phyloP scores from a whole-genome alignment of 1,284 basidiomycete genomes.

The Microbotryum intermedium region DNA sequence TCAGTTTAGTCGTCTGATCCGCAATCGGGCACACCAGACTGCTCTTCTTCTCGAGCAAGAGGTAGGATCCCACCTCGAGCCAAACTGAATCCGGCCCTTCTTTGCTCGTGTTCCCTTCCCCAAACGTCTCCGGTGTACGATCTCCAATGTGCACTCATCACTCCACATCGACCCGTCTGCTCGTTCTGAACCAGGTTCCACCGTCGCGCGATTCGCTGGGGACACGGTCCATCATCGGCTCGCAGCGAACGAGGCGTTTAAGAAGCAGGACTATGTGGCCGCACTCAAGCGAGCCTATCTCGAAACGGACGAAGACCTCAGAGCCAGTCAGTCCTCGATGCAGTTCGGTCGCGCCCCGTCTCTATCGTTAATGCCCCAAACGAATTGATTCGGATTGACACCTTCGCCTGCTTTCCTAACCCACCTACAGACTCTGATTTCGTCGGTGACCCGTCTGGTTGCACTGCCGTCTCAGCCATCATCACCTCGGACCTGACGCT shows the following conservation, averaged over 20 bases:
- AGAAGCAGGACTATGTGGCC: slow-evolving; percentile 57
- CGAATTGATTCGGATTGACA: neutral
- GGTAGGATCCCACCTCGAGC: too few relatives aligned
- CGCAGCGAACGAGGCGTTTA: slow-evolving; percentile 62
- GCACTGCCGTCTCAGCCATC: slow-evolving; percentile 86
- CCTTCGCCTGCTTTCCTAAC: neutral
- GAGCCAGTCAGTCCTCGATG: slow-evolving; percentile 54
- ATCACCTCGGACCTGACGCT: slow-evolving; percentile 69
- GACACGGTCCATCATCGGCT: slow-evolving; percentile 79
- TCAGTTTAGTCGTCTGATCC: slow-evolving; percentile 42
- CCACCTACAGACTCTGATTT: slow-evolving; percentile 62
- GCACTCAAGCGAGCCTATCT: slow-evolving; percentile 86
- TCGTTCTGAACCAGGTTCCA: slow-evolving; percentile 52
- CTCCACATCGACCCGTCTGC: neutral
- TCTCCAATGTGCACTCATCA: neutral
- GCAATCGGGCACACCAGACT: too few relatives aligned
- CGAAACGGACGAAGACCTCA: slow-evolving; percentile 87
- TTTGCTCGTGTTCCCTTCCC: neutral
- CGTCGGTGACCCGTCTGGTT: slow-evolving; percentile 86
- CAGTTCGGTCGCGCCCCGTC: neutral
- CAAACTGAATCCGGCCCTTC: too few relatives aligned
- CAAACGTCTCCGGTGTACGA: neutral
- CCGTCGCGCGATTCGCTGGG: slow-evolving; percentile 85
- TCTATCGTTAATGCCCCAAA: neutral
- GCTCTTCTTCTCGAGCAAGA: too few relatives aligned